Percentiles rank a stretch among this genome's conserved stretches.
Conservation (phyloP, 192 early-diverging fungal genomes). For the Coemansia sp. region DNA sequence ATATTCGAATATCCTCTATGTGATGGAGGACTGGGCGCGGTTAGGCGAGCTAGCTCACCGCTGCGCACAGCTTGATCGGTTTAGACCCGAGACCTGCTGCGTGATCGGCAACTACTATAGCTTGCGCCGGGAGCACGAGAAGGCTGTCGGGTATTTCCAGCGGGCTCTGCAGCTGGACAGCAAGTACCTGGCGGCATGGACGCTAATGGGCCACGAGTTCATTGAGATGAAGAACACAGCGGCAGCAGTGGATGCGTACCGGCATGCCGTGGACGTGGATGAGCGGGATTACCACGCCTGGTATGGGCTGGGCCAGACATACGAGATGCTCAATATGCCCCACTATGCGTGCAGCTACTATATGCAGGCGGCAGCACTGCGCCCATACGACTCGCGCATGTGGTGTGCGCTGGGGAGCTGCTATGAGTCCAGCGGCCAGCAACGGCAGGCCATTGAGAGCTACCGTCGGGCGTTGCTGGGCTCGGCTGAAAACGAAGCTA, state of each 20-base stretch:
- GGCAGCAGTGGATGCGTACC: constrained; percentile 86
- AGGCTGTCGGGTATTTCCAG: constrained; percentile 84
- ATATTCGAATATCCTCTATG: constrained; percentile 85
- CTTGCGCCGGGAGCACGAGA: constrained; percentile 71
- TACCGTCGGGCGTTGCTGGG: constrained; percentile 70
- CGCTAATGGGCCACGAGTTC: constrained; percentile 93
- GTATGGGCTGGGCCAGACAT: constrained; percentile 88
- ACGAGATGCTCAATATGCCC: constrained; percentile 80
- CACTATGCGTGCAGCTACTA: constrained; percentile 83
- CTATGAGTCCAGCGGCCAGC: constrained; percentile 60
- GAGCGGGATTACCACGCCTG: constrained; percentile 83
- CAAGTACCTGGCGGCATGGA: constrained; percentile 78
- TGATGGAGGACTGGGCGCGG: constrained; percentile 66
- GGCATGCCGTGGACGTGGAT: constrained; percentile 79
- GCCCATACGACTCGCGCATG: constrained; percentile 82
- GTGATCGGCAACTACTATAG: constrained; percentile 90
- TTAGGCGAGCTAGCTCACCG: constrained; percentile 77
- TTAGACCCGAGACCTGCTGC: constrained; percentile 83
- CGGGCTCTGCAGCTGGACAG: constrained; percentile 78
- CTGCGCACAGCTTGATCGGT: constrained; percentile 69
- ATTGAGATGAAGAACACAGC: constrained; percentile 87
- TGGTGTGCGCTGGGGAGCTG: constrained; percentile 77
- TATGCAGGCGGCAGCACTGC: constrained; percentile 64
- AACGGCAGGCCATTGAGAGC: constrained; percentile 66
- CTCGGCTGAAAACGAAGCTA: constrained; percentile 58